Evolutionary conservation across 2,329 filamentous ascomycete species (phyloP), one percentile per base, ranked within the genome.

Genomic region (Paramyrothecium sp.): DNA sequence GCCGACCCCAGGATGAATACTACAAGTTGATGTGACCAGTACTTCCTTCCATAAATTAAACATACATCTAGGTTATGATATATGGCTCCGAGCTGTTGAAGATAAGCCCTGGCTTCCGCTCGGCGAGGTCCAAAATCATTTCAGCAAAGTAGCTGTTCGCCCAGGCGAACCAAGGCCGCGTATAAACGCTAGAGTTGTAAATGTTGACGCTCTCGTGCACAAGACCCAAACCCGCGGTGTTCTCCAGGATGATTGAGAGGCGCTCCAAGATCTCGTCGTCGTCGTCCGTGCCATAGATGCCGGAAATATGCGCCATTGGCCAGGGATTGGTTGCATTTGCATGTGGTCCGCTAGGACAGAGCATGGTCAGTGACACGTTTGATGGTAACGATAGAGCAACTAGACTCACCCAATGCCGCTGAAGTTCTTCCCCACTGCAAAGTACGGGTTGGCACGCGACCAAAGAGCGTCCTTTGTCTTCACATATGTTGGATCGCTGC

Each of bases 391-490:
- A 16, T n/a, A 3, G 26, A 38, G 12, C 34, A 34, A 41, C 13
- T 44, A 48, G 17, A 60, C 67, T 57, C 56, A 68, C 66, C 67
- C 66, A 34, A 68, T 64, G 3, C 67, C 66, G 13, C 57, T 58
- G n/a, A 66, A 69, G 3, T 54, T 53, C 51, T 61, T 55, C 17
- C 67, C 65, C 10, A 53, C 61, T 0, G 63, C 65, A 64, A 83
- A 96, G 72, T 95, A 96, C 0, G 92, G 91, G 66, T 97, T 96
- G 0, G 85, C 84, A 55, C 84, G 83, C 57, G 85, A 84, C 21
- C 96, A 82, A 58, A 95, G 86, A 82, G 93, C 94, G 56, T 82
- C 82, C 56, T 92, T 83, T 0, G 92, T 96, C 69, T 90, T 92
- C 67, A 89, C 83, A 70, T 96, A 96, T 2, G 89, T 79, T 5